These are phyloP conservation scores for Polyporus arcularius DNA, from an alignment of 768 basidiomycete genomes.

Conservation along the genomic window DNA sequence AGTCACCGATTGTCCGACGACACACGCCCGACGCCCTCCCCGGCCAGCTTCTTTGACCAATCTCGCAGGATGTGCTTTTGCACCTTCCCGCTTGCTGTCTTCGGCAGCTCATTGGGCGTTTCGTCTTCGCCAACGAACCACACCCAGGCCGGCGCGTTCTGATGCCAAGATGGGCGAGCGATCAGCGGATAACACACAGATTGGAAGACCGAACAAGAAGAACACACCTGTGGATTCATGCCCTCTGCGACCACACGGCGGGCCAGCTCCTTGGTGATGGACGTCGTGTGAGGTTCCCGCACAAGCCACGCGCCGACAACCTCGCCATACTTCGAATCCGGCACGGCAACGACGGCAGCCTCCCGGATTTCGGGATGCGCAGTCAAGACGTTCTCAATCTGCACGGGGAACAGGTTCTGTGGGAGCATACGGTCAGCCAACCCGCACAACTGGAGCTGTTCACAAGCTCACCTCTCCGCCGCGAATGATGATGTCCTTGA, in stretches of 20 bases:
- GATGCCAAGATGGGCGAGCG: not conserved
- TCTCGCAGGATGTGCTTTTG: conserved; percentile 76
- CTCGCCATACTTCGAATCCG: conserved; percentile 69
- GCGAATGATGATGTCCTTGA: conserved; percentile 87
- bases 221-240: conserved; percentile 80
- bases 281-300: conserved; percentile 37
- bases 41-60: conserved; percentile 63
- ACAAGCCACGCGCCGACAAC: conserved; percentile 82
- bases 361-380: conserved; percentile 60
- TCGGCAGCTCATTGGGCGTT: conserved; percentile 60
- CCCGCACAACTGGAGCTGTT: not conserved
- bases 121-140: conserved; percentile 80
- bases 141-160: conserved; percentile 83
- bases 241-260: conserved; percentile 50
- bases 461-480: conserved; percentile 66
- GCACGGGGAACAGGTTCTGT: conserved; percentile 80
- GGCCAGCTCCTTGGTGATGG: conserved; percentile 46
- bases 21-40: conserved; percentile 42
- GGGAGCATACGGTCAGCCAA: not conserved
- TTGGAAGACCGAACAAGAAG: not conserved
- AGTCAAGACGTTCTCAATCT: conserved; percentile 77
- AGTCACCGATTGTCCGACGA: conserved; percentile 5
- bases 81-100: conserved; percentile 87
- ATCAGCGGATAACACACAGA: conserved; percentile 4
- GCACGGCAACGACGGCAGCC: conserved; percentile 74